Evolutionary conservation across 2,329 filamentous ascomycete species (phyloP), one percentile per base, ranked within the genome.

Genomic region (Botrytis pseudocinerea): DNA sequence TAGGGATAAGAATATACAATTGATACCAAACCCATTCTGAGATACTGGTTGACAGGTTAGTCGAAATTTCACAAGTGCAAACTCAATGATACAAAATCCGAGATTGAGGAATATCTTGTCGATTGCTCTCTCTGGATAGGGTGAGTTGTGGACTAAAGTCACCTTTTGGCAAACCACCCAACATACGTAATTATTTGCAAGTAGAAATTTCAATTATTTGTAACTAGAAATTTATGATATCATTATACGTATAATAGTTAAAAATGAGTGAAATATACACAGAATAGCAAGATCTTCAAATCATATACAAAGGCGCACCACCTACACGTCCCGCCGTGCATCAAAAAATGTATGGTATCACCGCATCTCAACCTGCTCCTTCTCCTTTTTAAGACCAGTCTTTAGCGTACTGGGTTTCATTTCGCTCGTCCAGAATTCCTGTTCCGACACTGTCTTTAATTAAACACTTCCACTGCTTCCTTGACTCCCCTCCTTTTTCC

Each of bases 401-500:
- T 16, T 57, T 5, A 32, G n/a, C n/a, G 28, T 28, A 57, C 6
- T 28, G 32, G n/a, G 16, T 28, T 57, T 57, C 51, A n/a, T 57
- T 57, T 32, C 7, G n/a, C 51, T 28, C n/a, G 51, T 57, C n/a
- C n/a, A 18, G 7, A 32, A 35, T 22, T 35, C 2, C 32, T 6
- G 6, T n/a, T 16, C 35, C 10, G 5, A 2, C 28, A 38, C 42
- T 18, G 10, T 12, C 18, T 35, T 14, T 25, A 69, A 18, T 28
- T 42, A 72, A 48, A 72, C 70, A 69, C 62, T 72, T 22, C 40
- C 70, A 68, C 51, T 57, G 42, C 69, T 72, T n/a, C 44, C 40
- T 25, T 44, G 57, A 22, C 35, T 62, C 6, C 35, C 38, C 65
- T 69, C 65, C 42, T 63, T 66, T 42, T 70, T 73, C 54, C 72